Base-by-base conservation (phyloP, 2,329 filamentous ascomycete species). In the Microsporum canis region DNA sequence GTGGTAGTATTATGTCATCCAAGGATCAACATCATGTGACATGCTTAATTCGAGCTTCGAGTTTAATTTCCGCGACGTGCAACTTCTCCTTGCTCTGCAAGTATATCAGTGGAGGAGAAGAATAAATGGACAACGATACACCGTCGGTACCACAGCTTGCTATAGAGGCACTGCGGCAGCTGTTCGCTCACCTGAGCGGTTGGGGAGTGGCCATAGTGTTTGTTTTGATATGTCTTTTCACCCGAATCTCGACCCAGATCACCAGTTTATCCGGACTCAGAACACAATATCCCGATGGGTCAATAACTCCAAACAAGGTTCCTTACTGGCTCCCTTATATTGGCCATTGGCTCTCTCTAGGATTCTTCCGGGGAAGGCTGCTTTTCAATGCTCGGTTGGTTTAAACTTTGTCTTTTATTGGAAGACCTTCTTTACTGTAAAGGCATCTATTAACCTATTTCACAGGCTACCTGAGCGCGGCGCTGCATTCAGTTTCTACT, bases 281-380 rank as follows among this genome's bases (percentile, higher is more conserved):
- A 57, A 62, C 58, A 23, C 60, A 59, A 38, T 63, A 65, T 53
- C 56, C 66, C n/a, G 66, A 66, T n/a, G 64, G 68, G 39, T 59
- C 69, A 45, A 68, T 68, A 65, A 71, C 71, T 60, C 76, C 81
- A 63, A 79, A 78, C 68, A 70, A 76, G 61, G 65, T 80, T 27
- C 81, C 82, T 33, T 86, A 86, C 70, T 86, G 82, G 80, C 69
- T 86, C 5, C 83, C 84, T 1, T 75, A 80, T 58, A 39, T 85
- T 6, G 81, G 82, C 43, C 81, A 86, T 72, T 74, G 78, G 5
- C 66, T 79, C 45, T 71, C 71, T 23, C 79, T 83, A 65, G 70
- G 76, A 23, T 74, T 78, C 66, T 69, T 77, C 45, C 75, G 77
- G 57, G 71, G 78, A 45, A 66, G 67, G 8, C 78, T 80, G 65